Base-by-base conservation (phyloP, 371 early-diverging fungal species). In the Lichtheimia ramosa region DNA sequence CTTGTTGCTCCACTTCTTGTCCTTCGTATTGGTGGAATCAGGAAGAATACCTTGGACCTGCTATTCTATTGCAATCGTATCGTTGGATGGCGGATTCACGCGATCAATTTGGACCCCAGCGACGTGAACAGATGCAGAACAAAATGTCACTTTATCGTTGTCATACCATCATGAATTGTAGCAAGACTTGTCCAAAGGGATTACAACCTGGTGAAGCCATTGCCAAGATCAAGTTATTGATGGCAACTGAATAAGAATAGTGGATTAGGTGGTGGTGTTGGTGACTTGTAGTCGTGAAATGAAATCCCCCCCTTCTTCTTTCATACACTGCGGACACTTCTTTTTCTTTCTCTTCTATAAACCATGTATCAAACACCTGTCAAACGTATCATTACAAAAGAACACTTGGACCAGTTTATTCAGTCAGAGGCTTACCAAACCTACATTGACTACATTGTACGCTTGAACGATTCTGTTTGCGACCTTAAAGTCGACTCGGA, bases 81-180 rank as follows among this genome's bases (percentile, higher is more conserved):
- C 91, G 98, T 73, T 97, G 98, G 98, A 96, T 96, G 93, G 89
- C 89, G 55, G 97, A 97, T 79, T 91, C 92, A 43, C 92, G 98
- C 73, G 98, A 97, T 74, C 92, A 96, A 68, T 92, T 88, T 65
- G 92, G 92, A 43, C 65, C 77, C 58, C 93, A 96, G 76, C 91
- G 98, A 66, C 87, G 95, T 62, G 87, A 83, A 56, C 87, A 86
- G 57, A 82, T 97, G 67, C 96, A 97, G 76, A 95, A 95, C 75
- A 89, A 95, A 49, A 95, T 95, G 91, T 90, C 94, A 13, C 85
- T 96, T 20, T 98, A 95, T 85, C 92, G 96, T 59, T 98, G 98
- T 88, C 98, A 98, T 81, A 96, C 96, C 59, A 97, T 97, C 79
- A 96, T 96, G 98, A 96, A 96, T 89, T 96, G 98, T 75, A 58